These are phyloP conservation scores for Crithidia fasciculata DNA, from an alignment of 208 protist genomes.

Conservation along the genomic window DNA sequence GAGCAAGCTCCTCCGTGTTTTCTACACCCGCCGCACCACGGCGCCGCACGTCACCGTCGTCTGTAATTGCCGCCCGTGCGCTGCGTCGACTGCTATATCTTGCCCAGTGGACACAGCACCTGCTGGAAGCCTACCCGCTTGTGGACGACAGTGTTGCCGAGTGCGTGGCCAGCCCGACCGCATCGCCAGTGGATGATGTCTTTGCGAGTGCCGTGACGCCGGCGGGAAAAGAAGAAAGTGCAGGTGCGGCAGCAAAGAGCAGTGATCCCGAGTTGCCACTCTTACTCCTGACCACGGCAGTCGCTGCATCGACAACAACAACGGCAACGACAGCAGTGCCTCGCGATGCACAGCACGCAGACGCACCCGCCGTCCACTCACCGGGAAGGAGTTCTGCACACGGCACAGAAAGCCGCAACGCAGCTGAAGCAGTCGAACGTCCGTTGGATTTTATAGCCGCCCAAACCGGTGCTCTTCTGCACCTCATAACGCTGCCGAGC, in stretches of 20 bases:
- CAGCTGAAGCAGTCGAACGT: too few species aligned
- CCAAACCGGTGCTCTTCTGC: not conserved
- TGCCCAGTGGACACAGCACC: constrained; percentile 12
- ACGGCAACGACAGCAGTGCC: not conserved
- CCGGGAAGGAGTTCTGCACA: too few species aligned
- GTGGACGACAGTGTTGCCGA: constrained; percentile 2
- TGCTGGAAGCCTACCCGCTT: constrained; percentile 14
- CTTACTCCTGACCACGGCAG: not conserved
- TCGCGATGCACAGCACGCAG: too few species aligned
- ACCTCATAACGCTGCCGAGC: not conserved
- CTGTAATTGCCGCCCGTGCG: not conserved
- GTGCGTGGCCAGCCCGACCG: not conserved
- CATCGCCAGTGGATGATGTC: not conserved
- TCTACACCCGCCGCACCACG: too few species aligned
- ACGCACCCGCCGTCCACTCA: too few species aligned
- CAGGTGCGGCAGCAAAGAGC: too few species aligned
- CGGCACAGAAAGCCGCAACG: too few species aligned
- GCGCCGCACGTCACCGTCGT: not conserved
- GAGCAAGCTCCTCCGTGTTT: too few species aligned
- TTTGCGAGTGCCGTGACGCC: not conserved
- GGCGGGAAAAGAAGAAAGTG: too few species aligned
- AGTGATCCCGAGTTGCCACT: too few species aligned
- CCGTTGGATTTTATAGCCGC: too few species aligned
- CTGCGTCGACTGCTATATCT: not conserved
- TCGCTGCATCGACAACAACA: not conserved